phyloP scores from a whole-genome alignment of 805 yeast species.

The Limtongia smithiae region DNA sequence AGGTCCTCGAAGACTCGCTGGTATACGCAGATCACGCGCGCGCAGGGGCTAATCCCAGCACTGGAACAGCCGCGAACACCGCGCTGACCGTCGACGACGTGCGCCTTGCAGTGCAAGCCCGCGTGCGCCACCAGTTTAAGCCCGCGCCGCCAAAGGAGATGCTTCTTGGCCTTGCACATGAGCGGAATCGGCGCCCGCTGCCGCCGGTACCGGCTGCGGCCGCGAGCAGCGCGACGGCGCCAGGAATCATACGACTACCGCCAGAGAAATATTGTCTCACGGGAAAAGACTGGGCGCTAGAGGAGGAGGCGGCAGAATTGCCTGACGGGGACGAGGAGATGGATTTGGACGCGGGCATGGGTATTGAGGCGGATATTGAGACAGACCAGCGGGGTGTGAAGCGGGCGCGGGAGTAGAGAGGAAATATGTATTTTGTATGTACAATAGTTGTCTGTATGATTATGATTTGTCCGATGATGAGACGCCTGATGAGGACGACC shows the following conservation, averaged over 20 bases:
- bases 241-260: conserved; percentile 86
- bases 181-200: conserved; percentile 79
- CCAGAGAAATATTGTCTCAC: conserved; percentile 91
- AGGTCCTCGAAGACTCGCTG: conserved; percentile 84
- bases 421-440: background rate
- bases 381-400: background rate
- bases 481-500: too few species aligned
- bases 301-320: conserved; percentile 44
- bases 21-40: conserved; percentile 75
- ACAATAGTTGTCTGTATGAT: background rate
- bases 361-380: background rate
- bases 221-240: too few species aligned
- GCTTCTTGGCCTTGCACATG: conserved; percentile 84
- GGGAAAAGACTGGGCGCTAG: conserved; percentile 67
- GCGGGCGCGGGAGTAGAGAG: background rate
- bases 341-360: background rate
- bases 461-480: background rate
- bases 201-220: conserved; percentile 78
- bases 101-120: conserved; percentile 85
- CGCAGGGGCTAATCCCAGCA: conserved; percentile 29
- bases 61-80: conserved; percentile 17
- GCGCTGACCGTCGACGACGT: conserved; percentile 82
- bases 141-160: conserved; percentile 94
- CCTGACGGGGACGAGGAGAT: background rate
- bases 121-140: conserved; percentile 93